Percentiles rank a stretch among this genome's conserved stretches.
Conservation (phyloP, 129 eudicot species). For the Lactuca sativa region DNA sequence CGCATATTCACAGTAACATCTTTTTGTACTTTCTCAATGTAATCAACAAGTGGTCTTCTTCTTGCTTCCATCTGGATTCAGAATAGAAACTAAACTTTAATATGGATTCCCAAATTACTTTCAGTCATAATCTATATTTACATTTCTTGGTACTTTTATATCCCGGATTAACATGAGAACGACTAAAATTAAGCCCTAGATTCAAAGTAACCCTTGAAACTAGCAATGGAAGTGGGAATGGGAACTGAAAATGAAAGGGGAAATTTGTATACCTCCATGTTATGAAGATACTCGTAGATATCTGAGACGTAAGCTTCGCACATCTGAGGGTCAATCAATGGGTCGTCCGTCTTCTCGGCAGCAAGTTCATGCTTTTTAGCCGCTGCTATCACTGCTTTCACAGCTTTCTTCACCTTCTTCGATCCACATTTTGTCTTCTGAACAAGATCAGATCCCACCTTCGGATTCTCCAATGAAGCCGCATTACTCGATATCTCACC, state of each 20-base stretch:
- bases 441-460: slow-evolving; percentile 1
- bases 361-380: slow-evolving; percentile 20
- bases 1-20: slow-evolving; percentile 76
- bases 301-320: slow-evolving; percentile 57
- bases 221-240: background rate
- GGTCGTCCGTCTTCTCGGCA: slow-evolving; percentile 14
- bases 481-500: slow-evolving; percentile 55
- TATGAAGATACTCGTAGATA: slow-evolving; percentile 62
- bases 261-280: slow-evolving; percentile 62
- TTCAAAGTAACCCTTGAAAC: background rate
- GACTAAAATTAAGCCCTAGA: background rate
- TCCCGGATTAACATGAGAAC: background rate
- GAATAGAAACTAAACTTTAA: background rate
- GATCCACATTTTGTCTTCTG: slow-evolving; percentile 23
- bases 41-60: slow-evolving; percentile 68
- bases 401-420: slow-evolving; percentile 30
- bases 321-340: slow-evolving; percentile 69
- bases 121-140: slow-evolving; percentile 15
- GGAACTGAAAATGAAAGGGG: background rate
- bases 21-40: slow-evolving; percentile 74
- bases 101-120: background rate
- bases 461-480: background rate
- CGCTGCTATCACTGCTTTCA: background rate
- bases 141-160: background rate
- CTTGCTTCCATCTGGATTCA: slow-evolving; percentile 56